Percentiles rank a stretch among this genome's conserved stretches.
Conservation (phyloP, 2,329 filamentous ascomycete genomes). For the Endocalyx cinctus region DNA sequence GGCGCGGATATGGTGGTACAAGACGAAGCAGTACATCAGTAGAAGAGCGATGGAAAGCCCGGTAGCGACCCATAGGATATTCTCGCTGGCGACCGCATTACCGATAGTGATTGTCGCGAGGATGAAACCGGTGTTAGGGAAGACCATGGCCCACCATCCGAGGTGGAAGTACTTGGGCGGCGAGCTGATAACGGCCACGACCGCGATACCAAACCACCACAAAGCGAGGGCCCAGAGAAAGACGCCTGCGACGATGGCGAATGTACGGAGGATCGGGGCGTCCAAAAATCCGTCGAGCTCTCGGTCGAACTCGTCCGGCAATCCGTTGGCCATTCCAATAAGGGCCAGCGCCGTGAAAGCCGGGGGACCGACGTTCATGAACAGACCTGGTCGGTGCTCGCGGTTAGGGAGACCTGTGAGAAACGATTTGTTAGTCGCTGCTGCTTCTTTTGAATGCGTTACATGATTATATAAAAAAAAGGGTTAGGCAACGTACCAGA, state of each 20-base stretch:
- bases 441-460: background rate
- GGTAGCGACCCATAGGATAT: slow-evolving; percentile 13
- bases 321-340: slow-evolving; percentile 54
- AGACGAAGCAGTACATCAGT: slow-evolving; percentile 34
- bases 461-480: background rate
- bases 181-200: slow-evolving; percentile 5
- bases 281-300: slow-evolving; percentile 46
- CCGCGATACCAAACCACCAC: slow-evolving; percentile 12
- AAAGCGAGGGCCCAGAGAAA: slow-evolving; percentile 12
- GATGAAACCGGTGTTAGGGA: slow-evolving; percentile 15
- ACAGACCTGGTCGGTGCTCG: slow-evolving; percentile 63
- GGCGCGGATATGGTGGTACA: slow-evolving; percentile 37
- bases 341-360: slow-evolving; percentile 67
- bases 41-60: slow-evolving; percentile 11
- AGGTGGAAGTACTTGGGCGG: slow-evolving; percentile 8
- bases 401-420: slow-evolving; percentile 50
- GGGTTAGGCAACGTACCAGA: slow-evolving; percentile 29
- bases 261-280: slow-evolving; percentile 8
- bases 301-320: slow-evolving; percentile 54
- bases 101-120: slow-evolving; percentile 15
- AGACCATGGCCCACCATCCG: slow-evolving; percentile 16
- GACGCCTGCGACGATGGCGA: slow-evolving; percentile 11
- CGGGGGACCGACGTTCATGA: slow-evolving; percentile 69
- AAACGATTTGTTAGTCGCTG: slow-evolving; percentile 3
- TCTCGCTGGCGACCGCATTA: slow-evolving; percentile 7